Conservation (phyloP, 2,329 filamentous ascomycete genomes). For the Cyphellophora europaea region DNA sequence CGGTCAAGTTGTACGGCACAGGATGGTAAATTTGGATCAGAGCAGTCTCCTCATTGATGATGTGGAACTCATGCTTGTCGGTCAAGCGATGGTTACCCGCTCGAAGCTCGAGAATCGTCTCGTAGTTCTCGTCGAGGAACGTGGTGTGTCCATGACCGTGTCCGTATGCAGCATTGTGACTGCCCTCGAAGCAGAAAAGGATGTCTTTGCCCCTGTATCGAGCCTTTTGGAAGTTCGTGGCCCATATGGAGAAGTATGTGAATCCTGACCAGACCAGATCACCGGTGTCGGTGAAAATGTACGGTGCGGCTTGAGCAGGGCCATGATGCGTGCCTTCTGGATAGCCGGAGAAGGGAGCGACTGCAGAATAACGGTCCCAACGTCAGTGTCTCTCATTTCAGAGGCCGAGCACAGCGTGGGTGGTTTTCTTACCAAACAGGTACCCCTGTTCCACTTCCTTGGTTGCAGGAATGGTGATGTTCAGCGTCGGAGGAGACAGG, state of each 20-base stretch:
- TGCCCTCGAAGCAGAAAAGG: conserved; percentile 10
- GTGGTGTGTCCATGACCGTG: conserved; percentile 47
- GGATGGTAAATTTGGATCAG: conserved; percentile 19
- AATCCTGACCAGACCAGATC: conserved; percentile 11
- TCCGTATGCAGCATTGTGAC: conserved; percentile 8
- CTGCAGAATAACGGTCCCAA: too few species aligned
- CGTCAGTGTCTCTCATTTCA: too few species aligned
- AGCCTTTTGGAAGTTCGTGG: conserved; percentile 7
- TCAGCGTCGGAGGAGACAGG: too few species aligned
- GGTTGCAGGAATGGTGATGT: too few species aligned
- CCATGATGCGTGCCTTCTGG: too few species aligned
- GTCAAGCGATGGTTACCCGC: conserved; percentile 37
- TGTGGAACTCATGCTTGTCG: conserved; percentile 46
- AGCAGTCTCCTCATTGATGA: conserved; percentile 34
- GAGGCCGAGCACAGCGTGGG: too few species aligned
- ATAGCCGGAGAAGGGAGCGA: too few species aligned
- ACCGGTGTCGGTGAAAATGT: too few species aligned
- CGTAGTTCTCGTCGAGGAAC: conserved; percentile 45
- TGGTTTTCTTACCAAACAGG: too few species aligned
- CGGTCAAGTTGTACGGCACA: conserved; percentile 29
- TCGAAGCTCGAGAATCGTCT: conserved; percentile 44
- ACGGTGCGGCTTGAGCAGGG: too few species aligned
- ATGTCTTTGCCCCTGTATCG: conserved; percentile 7
- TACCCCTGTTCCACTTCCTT: too few species aligned
- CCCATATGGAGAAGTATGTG: conserved; percentile 11